Conservation (phyloP, 352 stramenopile species). For the Pythium vanterpoolii region DNA sequence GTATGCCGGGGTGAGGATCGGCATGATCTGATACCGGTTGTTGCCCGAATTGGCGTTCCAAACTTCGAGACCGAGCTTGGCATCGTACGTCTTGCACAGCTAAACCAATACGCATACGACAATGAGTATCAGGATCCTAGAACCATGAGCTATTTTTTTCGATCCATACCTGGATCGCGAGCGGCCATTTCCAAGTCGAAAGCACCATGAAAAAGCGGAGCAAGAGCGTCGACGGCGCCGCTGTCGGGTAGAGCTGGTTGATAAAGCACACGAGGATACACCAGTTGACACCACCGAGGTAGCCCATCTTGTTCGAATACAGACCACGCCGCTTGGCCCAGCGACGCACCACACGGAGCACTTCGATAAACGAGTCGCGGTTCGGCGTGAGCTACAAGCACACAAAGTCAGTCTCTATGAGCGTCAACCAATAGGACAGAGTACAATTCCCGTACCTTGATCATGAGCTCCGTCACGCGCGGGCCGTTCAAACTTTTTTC, state of each 20-base stretch:
- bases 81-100: constrained; percentile 85
- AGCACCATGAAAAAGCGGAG: constrained; percentile 91
- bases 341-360: constrained; percentile 82
- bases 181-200: constrained; percentile 88
- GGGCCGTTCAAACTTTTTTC: constrained; percentile 91
- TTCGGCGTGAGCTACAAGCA: constrained; percentile 66
- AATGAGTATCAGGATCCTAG: neutral
- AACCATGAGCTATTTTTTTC: neutral
- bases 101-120: constrained; percentile 15
- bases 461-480: constrained; percentile 90
- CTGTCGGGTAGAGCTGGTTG: constrained; percentile 89
- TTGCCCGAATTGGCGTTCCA: constrained; percentile 86
- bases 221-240: constrained; percentile 78
- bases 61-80: constrained; percentile 83
- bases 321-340: constrained; percentile 92
- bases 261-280: constrained; percentile 98
- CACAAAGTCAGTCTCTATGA: neutral
- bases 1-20: constrained; percentile 98
- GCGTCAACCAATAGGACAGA: neutral
- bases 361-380: constrained; percentile 83
- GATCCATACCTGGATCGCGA: constrained; percentile 78
- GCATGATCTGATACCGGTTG: constrained; percentile 96
- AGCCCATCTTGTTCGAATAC: constrained; percentile 99
- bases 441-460: constrained; percentile 44
- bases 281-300: constrained; percentile 98